Evolutionary conservation across 495 filamentous ascomycete genomes (phyloP), one percentile per base, ranked within the genome.

Genomic region (Platismatia glauca): DNA sequence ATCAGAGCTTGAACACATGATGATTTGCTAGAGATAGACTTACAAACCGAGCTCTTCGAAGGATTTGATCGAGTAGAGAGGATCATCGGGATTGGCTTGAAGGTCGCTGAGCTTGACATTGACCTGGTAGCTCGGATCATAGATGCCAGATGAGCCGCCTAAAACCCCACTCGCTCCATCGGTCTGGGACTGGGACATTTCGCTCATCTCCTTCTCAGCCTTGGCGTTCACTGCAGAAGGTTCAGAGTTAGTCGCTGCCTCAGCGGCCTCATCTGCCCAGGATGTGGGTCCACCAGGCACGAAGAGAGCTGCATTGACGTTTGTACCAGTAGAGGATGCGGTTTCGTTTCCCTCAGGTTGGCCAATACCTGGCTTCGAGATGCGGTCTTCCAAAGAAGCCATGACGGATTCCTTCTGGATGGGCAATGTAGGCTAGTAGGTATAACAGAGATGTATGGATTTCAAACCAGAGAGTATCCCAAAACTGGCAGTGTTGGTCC

Each of bases 81-180:
- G 94, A 71, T 89, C 93, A 63, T 89, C 86, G 0, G 87, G 84
- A 69, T 98, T 90, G 20, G 83, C 81, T 72, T 97, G 93, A 52
- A 95, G 79, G 70, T 96, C 92, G 66, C 84, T 88, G 55, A 98
- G 82, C 76, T 94, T 93, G 66, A 98, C 90, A 66, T 95, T 84
- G 58, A 98, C 87, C 60, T 89, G 84, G 74, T 88, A 92, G 34
- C 85, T 83, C 4, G 83, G 82, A 68, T 94, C 90, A 56, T 89
- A 76, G 13, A 95, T 82, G 33, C 77, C 80, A 22, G 75, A 71
- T 8, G 79, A 79, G 41, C 82, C 81, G 4, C 73, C 71, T 27
- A 70, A 58, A 9, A 65, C 64, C 18, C 70, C 72, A 20, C 76
- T 61, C 39, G 82, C 78, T 53, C 84, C 84, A 71, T 89, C 87